phyloP scores from a whole-genome alignment of 768 basidiomycete genomes.

The Panaeolus cyanescens region DNA sequence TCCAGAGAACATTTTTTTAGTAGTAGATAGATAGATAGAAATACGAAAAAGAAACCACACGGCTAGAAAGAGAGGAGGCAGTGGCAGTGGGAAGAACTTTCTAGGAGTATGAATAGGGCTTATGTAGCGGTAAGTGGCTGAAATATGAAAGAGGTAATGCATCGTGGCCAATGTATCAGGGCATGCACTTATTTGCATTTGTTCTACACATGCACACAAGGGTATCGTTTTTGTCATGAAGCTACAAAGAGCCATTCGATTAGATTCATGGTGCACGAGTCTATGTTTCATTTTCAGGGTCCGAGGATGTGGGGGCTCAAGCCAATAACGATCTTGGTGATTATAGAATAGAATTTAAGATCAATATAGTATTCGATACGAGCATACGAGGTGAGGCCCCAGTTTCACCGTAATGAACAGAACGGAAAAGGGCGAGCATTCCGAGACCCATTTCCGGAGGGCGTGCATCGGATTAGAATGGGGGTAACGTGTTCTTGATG shows the following conservation, averaged over 20 bases:
- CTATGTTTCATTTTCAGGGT: not conserved
- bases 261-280: not conserved
- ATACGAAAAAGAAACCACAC: constrained; percentile 6
- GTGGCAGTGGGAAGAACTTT: constrained; percentile 2
- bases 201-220: not conserved
- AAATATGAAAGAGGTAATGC: constrained; percentile 1
- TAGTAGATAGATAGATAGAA: constrained; percentile 4
- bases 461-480: constrained; percentile 5
- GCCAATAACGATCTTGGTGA: constrained; percentile 1
- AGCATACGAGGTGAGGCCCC: constrained; percentile 2
- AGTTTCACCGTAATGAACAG: constrained; percentile 2
- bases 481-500: constrained; percentile 16
- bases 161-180: constrained; percentile 3
- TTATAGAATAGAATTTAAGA: not conserved
- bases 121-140: constrained; percentile 1
- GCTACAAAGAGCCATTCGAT: not conserved
- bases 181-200: not conserved
- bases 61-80: not conserved
- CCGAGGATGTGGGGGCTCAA: constrained; percentile 1
- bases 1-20: constrained; percentile 7
- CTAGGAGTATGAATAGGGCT: not conserved
- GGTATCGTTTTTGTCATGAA: not conserved
- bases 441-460: constrained; percentile 3
- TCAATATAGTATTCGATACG: not conserved
- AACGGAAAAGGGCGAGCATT: constrained; percentile 3